phyloP scores from a whole-genome alignment of 2,329 filamentous ascomycete species.

The Colletotrichum endophyticum region DNA sequence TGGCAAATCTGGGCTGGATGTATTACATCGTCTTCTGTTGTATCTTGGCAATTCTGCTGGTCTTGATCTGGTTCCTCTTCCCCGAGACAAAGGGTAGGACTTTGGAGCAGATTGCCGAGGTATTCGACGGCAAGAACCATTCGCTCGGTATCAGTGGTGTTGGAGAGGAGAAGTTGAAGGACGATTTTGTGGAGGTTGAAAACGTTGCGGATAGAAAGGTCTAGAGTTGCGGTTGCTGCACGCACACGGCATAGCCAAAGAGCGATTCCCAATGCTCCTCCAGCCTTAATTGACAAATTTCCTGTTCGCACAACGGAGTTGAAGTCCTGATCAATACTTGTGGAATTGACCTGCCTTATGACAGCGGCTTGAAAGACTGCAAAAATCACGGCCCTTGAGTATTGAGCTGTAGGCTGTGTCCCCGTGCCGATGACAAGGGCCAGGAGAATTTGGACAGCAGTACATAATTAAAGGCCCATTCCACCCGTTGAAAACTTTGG shows the following conservation, averaged over 20 bases:
- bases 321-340: background rate
- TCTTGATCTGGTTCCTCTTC: constrained; percentile 27
- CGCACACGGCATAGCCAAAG: background rate
- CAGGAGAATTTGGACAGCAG: background rate
- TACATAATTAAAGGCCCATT: background rate
- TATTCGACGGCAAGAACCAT: constrained; percentile 22
- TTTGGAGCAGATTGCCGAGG: constrained; percentile 24
- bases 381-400: background rate
- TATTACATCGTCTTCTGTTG: constrained; percentile 27
- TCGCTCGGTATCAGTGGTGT: background rate
- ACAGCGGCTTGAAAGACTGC: background rate
- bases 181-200: constrained; percentile 7
- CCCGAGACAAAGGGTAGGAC: constrained; percentile 31
- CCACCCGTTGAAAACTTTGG: background rate
- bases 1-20: constrained; percentile 33
- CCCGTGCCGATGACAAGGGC: background rate
- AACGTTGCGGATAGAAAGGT: background rate
- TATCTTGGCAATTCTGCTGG: constrained; percentile 16
- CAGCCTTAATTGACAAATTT: background rate
- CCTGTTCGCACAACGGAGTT: background rate
- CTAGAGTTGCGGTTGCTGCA: background rate
- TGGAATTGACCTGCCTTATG: too few species aligned
- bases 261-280: background rate
- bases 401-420: background rate
- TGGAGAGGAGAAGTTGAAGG: background rate